Percentiles rank a stretch among this genome's conserved stretches.
Conservation (phyloP, 116 monocot genomes). For the Trichopus zeylanicus region DNA sequence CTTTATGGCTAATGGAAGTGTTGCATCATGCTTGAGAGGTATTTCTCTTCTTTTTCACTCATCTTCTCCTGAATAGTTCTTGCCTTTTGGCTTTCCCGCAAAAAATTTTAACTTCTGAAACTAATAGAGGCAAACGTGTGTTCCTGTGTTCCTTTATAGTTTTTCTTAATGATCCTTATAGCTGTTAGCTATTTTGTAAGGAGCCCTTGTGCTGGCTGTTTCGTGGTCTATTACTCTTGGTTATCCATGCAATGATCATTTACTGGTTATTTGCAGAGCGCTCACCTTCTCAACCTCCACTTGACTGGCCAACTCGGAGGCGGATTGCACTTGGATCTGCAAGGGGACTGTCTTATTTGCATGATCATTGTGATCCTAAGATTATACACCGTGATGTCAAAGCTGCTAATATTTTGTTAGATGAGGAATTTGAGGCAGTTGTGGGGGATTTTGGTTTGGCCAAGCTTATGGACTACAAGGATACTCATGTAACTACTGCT, state of each 20-base stretch:
- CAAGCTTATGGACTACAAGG: conserved; percentile 44
- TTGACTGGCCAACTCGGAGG: conserved; percentile 34
- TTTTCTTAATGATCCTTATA: too few species aligned
- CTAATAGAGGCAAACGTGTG: too few species aligned
- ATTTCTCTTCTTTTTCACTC: background rate
- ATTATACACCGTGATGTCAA: conserved; percentile 58
- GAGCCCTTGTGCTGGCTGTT: background rate
- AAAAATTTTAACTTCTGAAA: background rate
- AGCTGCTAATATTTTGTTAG: conserved; percentile 50
- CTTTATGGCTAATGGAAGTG: conserved; percentile 48
- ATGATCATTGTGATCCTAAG: conserved; percentile 52
- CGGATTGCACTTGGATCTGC: conserved; percentile 42
- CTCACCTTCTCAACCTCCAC: conserved; percentile 22
- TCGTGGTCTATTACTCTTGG: background rate
- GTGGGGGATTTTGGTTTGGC: conserved; percentile 54
- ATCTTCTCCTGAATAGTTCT: background rate
- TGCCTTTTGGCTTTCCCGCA: background rate
- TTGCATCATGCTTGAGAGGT: conserved; percentile 43
- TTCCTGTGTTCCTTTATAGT: too few species aligned
- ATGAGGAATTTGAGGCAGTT: conserved; percentile 46
- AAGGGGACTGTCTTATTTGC: conserved; percentile 44
- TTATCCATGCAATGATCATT: background rate
- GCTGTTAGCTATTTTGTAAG: background rate
- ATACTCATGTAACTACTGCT: conserved; percentile 49
- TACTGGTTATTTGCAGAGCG: conserved; percentile 27